Conservation (phyloP, 2,329 filamentous ascomycete species). For the Phyllosticta capitalensis region DNA sequence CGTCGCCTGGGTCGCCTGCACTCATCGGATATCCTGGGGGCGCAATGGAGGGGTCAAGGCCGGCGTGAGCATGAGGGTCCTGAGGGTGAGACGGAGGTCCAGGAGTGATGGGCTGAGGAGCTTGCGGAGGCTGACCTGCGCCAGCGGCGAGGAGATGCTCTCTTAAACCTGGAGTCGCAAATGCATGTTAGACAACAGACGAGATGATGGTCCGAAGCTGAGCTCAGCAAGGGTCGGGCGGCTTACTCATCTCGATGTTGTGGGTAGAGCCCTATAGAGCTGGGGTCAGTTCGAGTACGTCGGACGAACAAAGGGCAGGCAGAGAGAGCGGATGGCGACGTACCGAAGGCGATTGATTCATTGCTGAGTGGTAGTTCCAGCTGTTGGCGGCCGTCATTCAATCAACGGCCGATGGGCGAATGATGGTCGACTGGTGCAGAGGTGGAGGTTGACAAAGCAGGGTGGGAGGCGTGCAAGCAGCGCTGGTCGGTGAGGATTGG, state of each 20-base stretch:
- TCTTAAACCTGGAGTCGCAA: slow-evolving; percentile 42
- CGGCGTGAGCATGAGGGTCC: slow-evolving; percentile 41
- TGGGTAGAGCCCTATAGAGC: slow-evolving; percentile 4
- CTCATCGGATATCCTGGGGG: slow-evolving; percentile 41
- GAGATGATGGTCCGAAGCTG: neutral
- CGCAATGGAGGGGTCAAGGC: slow-evolving; percentile 51
- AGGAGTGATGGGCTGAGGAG: slow-evolving; percentile 27
- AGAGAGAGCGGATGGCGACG: neutral
- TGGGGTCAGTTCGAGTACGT: neutral
- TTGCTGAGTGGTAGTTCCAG: slow-evolving; percentile 6
- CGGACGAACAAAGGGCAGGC: no score
- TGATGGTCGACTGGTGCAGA: neutral
- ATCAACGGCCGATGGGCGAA: neutral
- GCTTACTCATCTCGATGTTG: slow-evolving; percentile 12
- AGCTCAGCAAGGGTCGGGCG: slow-evolving; percentile 6
- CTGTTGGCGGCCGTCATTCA: slow-evolving; percentile 10
- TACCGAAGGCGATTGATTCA: slow-evolving; percentile 11
- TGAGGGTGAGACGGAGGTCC: slow-evolving; percentile 20
- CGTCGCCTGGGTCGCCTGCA: slow-evolving; percentile 35
- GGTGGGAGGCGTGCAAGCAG: neutral
- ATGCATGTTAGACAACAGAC: neutral
- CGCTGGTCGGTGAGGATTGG: neutral
- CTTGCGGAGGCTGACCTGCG: slow-evolving; percentile 30
- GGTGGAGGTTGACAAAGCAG: neutral
- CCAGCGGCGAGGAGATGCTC: slow-evolving; percentile 52